Conservation (phyloP, 2,329 filamentous ascomycete genomes). For the Raffaelea albimanens region DNA sequence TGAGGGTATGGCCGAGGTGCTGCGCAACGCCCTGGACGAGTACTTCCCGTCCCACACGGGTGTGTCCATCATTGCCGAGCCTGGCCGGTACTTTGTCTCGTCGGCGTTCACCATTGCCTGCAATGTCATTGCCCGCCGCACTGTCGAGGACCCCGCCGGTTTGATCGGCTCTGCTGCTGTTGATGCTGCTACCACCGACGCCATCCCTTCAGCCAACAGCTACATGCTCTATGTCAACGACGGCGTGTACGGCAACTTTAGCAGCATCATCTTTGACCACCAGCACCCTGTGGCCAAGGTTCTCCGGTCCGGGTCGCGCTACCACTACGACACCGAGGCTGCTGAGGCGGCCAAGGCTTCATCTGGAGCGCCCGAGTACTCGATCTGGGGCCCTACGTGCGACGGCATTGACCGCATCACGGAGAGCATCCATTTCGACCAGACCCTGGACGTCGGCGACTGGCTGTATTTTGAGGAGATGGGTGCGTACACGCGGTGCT, state of each 20-base stretch:
- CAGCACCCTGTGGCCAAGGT: slow-evolving; percentile 83
- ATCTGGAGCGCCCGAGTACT: slow-evolving; percentile 64
- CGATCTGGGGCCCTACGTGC: slow-evolving; percentile 95
- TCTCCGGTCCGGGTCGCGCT: slow-evolving; percentile 51
- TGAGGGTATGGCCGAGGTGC: slow-evolving; percentile 75
- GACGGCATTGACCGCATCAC: slow-evolving; percentile 95
- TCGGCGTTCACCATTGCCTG: slow-evolving; percentile 89
- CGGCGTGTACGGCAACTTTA: slow-evolving; percentile 96
- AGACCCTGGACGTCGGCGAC: slow-evolving; percentile 80
- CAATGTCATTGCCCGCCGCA: slow-evolving; percentile 91
- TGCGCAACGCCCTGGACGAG: slow-evolving; percentile 71
- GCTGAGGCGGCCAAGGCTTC: background rate
- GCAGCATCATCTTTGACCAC: slow-evolving; percentile 98
- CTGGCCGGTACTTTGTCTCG: slow-evolving; percentile 91
- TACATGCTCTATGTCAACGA: slow-evolving; percentile 99
- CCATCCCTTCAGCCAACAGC: slow-evolving; percentile 39
- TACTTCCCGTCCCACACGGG: slow-evolving; percentile 68
- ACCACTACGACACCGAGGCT: slow-evolving; percentile 43
- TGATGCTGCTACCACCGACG: slow-evolving; percentile 29
- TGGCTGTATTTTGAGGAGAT: slow-evolving; percentile 99
- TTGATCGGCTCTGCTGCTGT: background rate
- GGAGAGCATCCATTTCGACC: slow-evolving; percentile 66
- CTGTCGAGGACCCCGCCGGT: slow-evolving; percentile 60
- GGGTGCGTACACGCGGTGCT: slow-evolving; percentile 98
- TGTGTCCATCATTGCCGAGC: slow-evolving; percentile 87